Evolutionary conservation across 2,329 filamentous ascomycete genomes (phyloP).

Genomic region (Claviceps lovelessii): DNA sequence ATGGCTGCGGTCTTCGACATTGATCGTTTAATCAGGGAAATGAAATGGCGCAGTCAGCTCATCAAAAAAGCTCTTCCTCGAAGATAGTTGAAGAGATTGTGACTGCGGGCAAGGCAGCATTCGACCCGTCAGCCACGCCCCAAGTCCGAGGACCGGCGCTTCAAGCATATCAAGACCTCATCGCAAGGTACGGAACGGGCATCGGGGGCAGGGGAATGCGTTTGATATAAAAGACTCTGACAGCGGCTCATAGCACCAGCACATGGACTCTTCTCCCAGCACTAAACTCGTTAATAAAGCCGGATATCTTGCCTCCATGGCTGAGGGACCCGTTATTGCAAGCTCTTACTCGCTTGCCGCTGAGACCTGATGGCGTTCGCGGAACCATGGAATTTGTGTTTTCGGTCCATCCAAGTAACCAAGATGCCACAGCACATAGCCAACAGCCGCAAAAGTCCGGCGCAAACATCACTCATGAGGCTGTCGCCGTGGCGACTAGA

Average conservation of each 20-base stretch:
- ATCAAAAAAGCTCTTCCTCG: conserved; percentile 9
- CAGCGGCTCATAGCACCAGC: conserved; percentile 14
- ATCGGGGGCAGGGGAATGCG: conserved; percentile 4
- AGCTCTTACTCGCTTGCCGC: conserved; percentile 44
- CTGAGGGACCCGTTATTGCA: conserved; percentile 42
- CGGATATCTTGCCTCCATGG: conserved; percentile 43
- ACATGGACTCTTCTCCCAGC: conserved; percentile 43
- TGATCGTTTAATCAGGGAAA: not conserved
- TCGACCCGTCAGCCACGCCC: conserved; percentile 26
- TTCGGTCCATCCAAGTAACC: conserved; percentile 46
- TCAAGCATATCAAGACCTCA: conserved; percentile 30
- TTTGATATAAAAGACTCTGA: not conserved
- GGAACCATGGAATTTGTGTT: conserved; percentile 58
- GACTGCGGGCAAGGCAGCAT: conserved; percentile 32
- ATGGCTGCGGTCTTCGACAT: not conserved
- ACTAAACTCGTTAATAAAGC: conserved; percentile 49
- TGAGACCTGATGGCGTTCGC: conserved; percentile 49
- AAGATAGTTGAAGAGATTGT: conserved; percentile 22
- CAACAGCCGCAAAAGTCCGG: conserved; percentile 38
- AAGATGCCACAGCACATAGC: conserved; percentile 24
- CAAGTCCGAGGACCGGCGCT: conserved; percentile 20
- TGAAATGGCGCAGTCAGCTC: conserved; percentile 15
- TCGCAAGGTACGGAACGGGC: conserved; percentile 35
- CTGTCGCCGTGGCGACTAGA: conserved; percentile 46
- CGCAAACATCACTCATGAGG: conserved; percentile 53